Percentiles rank a stretch among this genome's conserved stretches.
Evolutionary conservation across 2,329 filamentous ascomycete genomes (phyloP).

Genomic region (Grosmannia serpens): DNA sequence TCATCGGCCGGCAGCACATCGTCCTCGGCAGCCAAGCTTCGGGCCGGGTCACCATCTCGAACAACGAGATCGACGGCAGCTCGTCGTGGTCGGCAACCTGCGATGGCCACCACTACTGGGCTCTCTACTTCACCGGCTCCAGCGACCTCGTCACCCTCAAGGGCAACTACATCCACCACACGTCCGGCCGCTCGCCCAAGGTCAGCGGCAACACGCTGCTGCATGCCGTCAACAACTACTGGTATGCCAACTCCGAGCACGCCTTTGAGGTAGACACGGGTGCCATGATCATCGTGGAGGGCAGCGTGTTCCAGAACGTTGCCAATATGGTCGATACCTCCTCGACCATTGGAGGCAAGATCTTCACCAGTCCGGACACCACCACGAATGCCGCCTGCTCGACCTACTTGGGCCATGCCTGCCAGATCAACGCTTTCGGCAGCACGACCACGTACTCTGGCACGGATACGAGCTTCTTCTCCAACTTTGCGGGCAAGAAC

Average conservation of each 20-base stretch:
- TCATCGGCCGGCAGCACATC: conserved; percentile 1
- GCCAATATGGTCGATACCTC: conserved; percentile 1
- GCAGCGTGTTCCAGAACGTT: conserved; percentile 1
- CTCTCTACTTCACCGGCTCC: conserved; percentile 1
- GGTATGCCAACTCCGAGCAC: not conserved
- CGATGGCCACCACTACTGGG: conserved; percentile 1
- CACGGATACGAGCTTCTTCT: not conserved
- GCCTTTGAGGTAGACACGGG: not conserved
- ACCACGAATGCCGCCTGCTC: not conserved
- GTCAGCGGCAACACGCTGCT: not conserved
- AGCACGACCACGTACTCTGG: not conserved
- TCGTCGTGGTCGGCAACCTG: not conserved
- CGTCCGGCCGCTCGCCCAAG: conserved; percentile 1
- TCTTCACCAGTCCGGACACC: not conserved
- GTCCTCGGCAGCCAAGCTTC: not conserved
- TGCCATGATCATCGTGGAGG: not conserved
- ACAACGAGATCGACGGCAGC: conserved; percentile 1
- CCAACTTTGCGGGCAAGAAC: not conserved
- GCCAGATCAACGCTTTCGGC: not conserved
- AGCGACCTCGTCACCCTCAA: not conserved
- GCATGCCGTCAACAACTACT: conserved; percentile 2
- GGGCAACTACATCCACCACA: conserved; percentile 1
- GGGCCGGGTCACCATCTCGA: not conserved
- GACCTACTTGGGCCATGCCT: not conserved
- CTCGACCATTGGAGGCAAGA: not conserved